Conservation (phyloP, 2,329 filamentous ascomycete species). For the Sporothrix euskadiensis region DNA sequence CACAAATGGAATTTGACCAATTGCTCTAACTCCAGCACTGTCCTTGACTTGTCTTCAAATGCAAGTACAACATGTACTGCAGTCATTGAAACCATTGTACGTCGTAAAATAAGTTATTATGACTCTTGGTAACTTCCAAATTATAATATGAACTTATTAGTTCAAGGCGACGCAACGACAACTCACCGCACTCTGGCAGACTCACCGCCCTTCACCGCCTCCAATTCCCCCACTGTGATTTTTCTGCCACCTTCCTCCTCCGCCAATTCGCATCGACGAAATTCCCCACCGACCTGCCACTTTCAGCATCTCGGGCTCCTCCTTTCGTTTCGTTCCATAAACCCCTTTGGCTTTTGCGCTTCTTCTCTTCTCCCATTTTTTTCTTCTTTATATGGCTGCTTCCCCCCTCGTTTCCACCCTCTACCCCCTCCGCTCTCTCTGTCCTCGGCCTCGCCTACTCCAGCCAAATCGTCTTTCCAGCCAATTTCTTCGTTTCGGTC, state of each 20-base stretch:
- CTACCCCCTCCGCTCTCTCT: background rate
- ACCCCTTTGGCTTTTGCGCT: background rate
- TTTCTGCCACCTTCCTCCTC: slow-evolving; percentile 6
- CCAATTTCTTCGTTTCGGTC: background rate
- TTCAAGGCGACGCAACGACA: background rate
- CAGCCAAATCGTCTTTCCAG: background rate
- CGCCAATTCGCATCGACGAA: slow-evolving; percentile 12
- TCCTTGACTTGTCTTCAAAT: background rate
- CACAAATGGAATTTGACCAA: background rate
- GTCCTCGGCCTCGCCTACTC: background rate
- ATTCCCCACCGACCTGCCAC: background rate
- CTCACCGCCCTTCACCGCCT: slow-evolving; percentile 18
- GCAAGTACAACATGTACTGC: background rate
- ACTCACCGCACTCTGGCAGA: background rate
- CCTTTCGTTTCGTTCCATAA: background rate
- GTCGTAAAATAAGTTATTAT: background rate
- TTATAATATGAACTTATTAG: background rate
- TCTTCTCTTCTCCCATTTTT: background rate
- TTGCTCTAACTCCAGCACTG: background rate
- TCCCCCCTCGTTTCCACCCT: background rate
- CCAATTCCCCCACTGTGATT: slow-evolving; percentile 3
- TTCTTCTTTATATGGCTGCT: background rate
- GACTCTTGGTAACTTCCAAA: background rate
- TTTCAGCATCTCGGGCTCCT: background rate
- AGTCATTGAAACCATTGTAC: background rate